Conservation (phyloP, 2,329 filamentous ascomycete species). For the Paracoccidioides brasiliensis region DNA sequence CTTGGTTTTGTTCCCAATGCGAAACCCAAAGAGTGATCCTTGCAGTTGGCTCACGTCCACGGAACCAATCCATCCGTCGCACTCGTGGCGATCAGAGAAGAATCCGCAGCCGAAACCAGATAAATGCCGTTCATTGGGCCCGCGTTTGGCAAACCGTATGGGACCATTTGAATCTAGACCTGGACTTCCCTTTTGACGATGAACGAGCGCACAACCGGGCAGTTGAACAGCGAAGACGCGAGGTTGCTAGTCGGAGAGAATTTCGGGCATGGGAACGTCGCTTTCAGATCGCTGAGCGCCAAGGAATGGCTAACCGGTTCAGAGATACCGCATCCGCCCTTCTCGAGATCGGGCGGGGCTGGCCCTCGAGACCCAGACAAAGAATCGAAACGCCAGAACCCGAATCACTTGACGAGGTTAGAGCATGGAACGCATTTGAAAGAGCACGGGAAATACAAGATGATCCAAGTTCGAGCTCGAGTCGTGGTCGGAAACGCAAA, state of each 20-base stretch:
- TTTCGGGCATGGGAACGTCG: constrained; percentile 69
- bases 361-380: constrained; percentile 29
- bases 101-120: constrained; percentile 27
- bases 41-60: constrained; percentile 17
- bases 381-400: constrained; percentile 39
- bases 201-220: constrained; percentile 48
- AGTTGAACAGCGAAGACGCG: constrained; percentile 37
- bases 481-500: constrained; percentile 51
- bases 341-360: constrained; percentile 38
- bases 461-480: constrained; percentile 24
- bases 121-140: constrained; percentile 50
- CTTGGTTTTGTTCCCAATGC: constrained; percentile 90
- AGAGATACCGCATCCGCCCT: constrained; percentile 52
- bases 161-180: constrained; percentile 62
- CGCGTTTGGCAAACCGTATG: constrained; percentile 82
- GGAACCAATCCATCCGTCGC: constrained; percentile 36
- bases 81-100: constrained; percentile 35
- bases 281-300: constrained; percentile 64
- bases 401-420: constrained; percentile 66
- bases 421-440: constrained; percentile 84
- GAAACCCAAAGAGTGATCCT: constrained; percentile 34
- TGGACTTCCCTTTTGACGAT: constrained; percentile 76
- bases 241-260: constrained; percentile 42
- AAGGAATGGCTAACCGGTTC: constrained; percentile 63
- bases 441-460: constrained; percentile 60